Conservation (phyloP, 1,139 yeast genomes). For the Geotrichum carabidarum region DNA sequence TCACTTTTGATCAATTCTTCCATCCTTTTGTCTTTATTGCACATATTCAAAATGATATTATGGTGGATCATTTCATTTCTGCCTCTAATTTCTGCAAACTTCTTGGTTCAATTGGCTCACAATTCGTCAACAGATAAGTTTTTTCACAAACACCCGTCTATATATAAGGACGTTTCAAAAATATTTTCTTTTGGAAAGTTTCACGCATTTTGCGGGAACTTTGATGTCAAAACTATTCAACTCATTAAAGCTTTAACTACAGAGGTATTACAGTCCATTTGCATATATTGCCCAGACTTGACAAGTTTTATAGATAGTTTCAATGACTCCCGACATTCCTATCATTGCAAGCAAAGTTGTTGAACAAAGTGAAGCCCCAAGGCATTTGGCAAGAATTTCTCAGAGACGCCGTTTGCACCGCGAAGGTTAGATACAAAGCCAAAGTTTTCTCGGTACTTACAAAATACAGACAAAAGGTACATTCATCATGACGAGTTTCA, state of each 20-base stretch:
- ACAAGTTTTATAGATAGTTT: conserved; percentile 9
- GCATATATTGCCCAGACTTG: not conserved
- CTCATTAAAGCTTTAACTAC: conserved; percentile 19
- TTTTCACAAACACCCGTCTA: conserved; percentile 26
- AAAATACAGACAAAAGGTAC: conserved; percentile 28
- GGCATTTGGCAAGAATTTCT: conserved; percentile 65
- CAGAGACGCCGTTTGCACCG: conserved; percentile 42
- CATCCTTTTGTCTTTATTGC: not conserved
- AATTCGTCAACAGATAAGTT: conserved; percentile 24
- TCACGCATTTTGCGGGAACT: conserved; percentile 32
- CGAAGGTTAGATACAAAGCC: conserved; percentile 25
- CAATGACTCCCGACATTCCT: conserved; percentile 17
- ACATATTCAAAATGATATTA: not conserved
- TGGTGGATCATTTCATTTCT: not conserved
- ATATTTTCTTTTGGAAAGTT: conserved; percentile 32
- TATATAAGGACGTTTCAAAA: conserved; percentile 25
- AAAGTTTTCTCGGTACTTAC: conserved; percentile 11
- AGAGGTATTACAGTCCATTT: conserved; percentile 3
- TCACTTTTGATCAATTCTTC: no score
- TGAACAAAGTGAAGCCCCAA: conserved; percentile 54
- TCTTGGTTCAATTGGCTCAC: conserved; percentile 30
- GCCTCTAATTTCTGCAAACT: conserved; percentile 18
- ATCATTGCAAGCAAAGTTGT: conserved; percentile 21
- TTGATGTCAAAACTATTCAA: conserved; percentile 24
- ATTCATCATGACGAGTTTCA: conserved; percentile 36